Base-by-base conservation (phyloP, 176 grass and related monocot species). In the Pharus latifolius region DNA sequence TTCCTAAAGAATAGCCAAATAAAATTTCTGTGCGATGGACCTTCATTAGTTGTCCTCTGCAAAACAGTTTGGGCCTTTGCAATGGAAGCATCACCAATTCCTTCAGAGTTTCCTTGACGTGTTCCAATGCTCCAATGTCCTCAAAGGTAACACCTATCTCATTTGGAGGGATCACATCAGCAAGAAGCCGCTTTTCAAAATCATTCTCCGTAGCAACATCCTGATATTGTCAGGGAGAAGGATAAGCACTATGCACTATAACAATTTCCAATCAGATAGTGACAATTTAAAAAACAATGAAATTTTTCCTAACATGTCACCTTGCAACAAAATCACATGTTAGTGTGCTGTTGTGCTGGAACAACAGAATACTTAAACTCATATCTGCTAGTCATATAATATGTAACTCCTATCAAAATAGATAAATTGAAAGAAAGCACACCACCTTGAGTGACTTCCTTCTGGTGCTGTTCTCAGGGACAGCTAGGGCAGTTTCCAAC, bases 31-130 rank as follows among this genome's bases (percentile, higher is more conserved):
- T n/a, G 56, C 34, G 29, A 25, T 25, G 15, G 34, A 91, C 95
- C 90, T 99, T 99, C 81, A 88, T 94, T 70, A 99, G 81, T 72
- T 99, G 95, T 41, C 95, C 95, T 81, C 70, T 90, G 46, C 82
- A 88, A 57, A 99, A 99, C 78, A 99, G 80, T 86, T 99, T 87
- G 43, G 95, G 95, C 64, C 95, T 92, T 84, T 99, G 95, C 44
- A 99, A 85, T 23, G 95, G 95, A 49, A 99, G 87, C 95, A 94
- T 99, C 71, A 99, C 95, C 73, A 99, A 78, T 59, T 99, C 95
- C 84, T 99, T 99, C 65, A 99, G 72, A 57, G 82, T 99, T 79
- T 94, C 95, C 76, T 99, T 99, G 31, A 94, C 76, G 49, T 72
- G 91, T 82, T 99, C 90, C 25, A 94, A 74, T 78, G 95, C 95